Base-by-base conservation (phyloP, 2,329 filamentous ascomycete species). In the Ophiostoma sp. region DNA sequence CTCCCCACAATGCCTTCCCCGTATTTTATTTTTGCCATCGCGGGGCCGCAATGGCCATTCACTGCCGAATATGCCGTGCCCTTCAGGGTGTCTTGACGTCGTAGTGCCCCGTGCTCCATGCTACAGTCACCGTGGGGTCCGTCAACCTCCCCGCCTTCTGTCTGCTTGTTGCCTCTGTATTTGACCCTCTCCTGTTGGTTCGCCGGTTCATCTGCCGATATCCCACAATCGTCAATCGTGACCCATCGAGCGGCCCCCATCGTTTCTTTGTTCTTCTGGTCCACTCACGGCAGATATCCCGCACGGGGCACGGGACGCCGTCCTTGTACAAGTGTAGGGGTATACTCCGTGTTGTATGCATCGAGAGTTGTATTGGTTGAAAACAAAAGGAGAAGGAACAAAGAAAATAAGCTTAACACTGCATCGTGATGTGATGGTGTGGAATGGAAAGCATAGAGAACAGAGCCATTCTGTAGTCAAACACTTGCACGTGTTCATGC, bases 341-440 rank as follows among this genome's bases (percentile, higher is more conserved):
- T 42, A 64, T 64, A 42, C 11, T 25, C 59, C 59, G 59, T 15
- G 31, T 42, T 64, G 59, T 64, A 39, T 64, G 33, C 59, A n/a
- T 25, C 19, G 11, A 15, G 19, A 3, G 59, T 63, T 39, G 59
- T 39, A 39, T n/a, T 63, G 17, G 28, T 61, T 61, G 57, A n/a
- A 15, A 42, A n/a, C 3, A 15, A 9, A 42, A 42, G 3, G 31
- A 1, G 7, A 22, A 42, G 19, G 22, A 64, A n/a, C 33, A 63
- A 33, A 31, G 17, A 59, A 57, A 59, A 33, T 33, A 59, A 59
- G 11, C 55, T 59, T 33, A 59, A 33, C 4, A 28, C 11, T 17
- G 19, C 50, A 15, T 4, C 22, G 55, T 17, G 17, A 33, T 33
- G 55, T 15, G 17, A 33, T 12, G 50, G 5, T 25, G 50, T 3